These are phyloP conservation scores for Phytophthora pisi DNA, from an alignment of 352 stramenopile species.

Conservation along the genomic window DNA sequence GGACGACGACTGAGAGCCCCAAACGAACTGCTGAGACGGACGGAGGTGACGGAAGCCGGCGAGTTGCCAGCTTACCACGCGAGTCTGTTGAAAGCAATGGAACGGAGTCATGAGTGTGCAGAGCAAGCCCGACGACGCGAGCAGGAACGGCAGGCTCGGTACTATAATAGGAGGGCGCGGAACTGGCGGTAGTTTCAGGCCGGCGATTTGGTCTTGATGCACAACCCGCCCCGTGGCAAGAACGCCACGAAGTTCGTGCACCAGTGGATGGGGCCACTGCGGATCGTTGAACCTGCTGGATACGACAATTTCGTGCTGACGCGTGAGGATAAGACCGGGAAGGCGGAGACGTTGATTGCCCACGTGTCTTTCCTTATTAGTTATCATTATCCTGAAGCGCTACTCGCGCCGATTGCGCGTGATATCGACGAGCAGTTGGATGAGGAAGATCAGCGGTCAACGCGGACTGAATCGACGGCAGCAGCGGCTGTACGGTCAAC, in stretches of 20 bases:
- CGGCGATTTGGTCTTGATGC: constrained; percentile 6
- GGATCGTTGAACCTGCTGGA: not conserved
- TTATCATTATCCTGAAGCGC: not conserved
- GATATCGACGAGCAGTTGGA: not conserved
- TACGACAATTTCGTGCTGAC: not conserved
- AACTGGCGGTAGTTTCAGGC: not conserved
- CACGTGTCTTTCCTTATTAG: not conserved
- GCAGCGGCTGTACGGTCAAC: not conserved
- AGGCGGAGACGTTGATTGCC: not conserved
- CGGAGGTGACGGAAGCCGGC: not conserved
- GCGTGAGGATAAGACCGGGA: not conserved
- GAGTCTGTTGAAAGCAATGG: not conserved
- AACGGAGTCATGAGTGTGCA: not conserved
- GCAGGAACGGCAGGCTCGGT: not conserved
- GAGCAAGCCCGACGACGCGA: not conserved
- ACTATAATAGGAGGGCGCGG: not conserved
- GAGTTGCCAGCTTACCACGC: not conserved
- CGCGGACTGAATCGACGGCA: not conserved
- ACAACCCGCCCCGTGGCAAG: not conserved
- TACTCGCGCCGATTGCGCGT: not conserved
- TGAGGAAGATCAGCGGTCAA: not conserved
- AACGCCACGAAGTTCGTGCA: not conserved
- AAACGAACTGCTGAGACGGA: not conserved
- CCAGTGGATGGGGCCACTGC: not conserved
- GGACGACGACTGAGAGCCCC: not conserved